These are phyloP conservation scores for Rhypophila decipiens DNA, from an alignment of 495 filamentous ascomycete genomes.

Conservation along the genomic window DNA sequence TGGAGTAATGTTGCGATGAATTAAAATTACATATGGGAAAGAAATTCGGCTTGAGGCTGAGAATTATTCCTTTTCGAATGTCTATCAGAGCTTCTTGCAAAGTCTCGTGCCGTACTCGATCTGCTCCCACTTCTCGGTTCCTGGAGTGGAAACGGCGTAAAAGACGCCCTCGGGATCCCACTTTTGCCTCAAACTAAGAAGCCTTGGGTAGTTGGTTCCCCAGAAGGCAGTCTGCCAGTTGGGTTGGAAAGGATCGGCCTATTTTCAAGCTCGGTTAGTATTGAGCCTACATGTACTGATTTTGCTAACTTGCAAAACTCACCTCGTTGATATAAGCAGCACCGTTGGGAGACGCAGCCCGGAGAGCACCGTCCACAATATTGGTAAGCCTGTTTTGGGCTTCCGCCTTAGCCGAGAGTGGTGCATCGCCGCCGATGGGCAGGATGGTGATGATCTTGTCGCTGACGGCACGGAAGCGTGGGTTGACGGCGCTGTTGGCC, in stretches of 20 bases:
- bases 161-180: slow-evolving; percentile 54
- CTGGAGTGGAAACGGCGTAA: slow-evolving; percentile 36
- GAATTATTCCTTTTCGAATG: too few relatives aligned
- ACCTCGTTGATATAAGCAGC: slow-evolving; percentile 41
- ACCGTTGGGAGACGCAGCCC: slow-evolving; percentile 34
- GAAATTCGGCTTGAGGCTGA: too few relatives aligned
- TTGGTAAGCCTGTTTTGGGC: slow-evolving; percentile 35
- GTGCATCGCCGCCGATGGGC: slow-evolving; percentile 23
- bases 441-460: slow-evolving; percentile 44
- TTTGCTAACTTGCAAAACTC: too few relatives aligned
- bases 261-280: too few relatives aligned
- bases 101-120: slow-evolving; percentile 38
- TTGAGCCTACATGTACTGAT: too few relatives aligned
- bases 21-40: too few relatives aligned
- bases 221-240: slow-evolving; percentile 53
- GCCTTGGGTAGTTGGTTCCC: slow-evolving; percentile 41
- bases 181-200: slow-evolving; percentile 45
- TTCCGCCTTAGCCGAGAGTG: slow-evolving; percentile 29
- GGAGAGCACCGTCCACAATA: slow-evolving; percentile 38
- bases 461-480: slow-evolving; percentile 37
- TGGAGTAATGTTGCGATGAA: too few relatives aligned
- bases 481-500: slow-evolving; percentile 32
- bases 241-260: slow-evolving; percentile 49
- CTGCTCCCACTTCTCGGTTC: slow-evolving; percentile 39
- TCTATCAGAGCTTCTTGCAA: slow-evolving; percentile 30